Evolutionary conservation across 2,329 filamentous ascomycete genomes (phyloP), one percentile per base, ranked within the genome.

Genomic region (Dactylellina cionopaga): DNA sequence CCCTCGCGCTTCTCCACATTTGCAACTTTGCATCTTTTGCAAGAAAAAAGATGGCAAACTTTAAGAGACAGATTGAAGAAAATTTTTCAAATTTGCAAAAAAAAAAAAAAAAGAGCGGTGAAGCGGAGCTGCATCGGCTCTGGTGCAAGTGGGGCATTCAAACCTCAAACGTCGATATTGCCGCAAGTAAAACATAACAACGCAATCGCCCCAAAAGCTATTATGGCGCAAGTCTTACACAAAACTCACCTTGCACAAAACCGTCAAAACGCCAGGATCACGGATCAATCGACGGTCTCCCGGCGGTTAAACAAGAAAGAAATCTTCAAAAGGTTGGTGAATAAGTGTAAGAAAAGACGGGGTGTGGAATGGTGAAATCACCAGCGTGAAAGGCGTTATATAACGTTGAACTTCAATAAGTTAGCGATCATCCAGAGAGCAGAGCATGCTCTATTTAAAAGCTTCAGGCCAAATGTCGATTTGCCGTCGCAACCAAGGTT

Each of bases 391-490:
- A 70, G 55, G 44, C 65, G 65, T 62, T 60, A 70, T 52, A 47
- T 27, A 56, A 54, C 37, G 52, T 51, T n/a, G 7, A 56, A 25
- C 22, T 35, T 49, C 11, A 7, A 44, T 10, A 9, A 41, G 24
- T 19, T 4, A 47, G 10, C 27, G n/a, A n/a, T 44, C n/a, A 17
- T 59, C n/a, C 3, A 41, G 46, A 51, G 29, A 58, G 52, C 31
- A 25, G 33, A 64, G 44, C 22, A 13, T 31, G 51, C 58, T 59
- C 66, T 71, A 71, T 71, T 64, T 71, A 71, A 64, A 64, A 46
- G 9, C 22, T 62, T n/a, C 10, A 15, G 17, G n/a, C 5, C 15
- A 27, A 25, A 22, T 54, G 39, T 17, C 19, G 37, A 29, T 19
- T 29, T 49, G 41, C 52, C 52, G 46, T 52, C 35, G 41, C 35